Percentiles rank a stretch among this genome's conserved stretches.
Conservation (phyloP, 345 rosid species). For the Camelina hispida region DNA sequence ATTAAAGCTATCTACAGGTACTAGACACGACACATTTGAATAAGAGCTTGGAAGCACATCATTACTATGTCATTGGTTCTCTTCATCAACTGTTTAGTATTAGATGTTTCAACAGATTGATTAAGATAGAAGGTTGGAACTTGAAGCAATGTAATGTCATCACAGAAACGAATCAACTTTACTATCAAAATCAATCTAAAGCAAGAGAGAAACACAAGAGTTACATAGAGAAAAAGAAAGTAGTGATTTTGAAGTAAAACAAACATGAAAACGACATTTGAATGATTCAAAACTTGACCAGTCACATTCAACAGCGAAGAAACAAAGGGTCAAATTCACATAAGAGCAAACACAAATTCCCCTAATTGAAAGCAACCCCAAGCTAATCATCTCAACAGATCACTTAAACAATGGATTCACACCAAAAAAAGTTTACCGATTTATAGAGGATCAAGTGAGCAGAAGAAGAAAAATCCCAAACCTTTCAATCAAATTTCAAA, state of each 20-base stretch:
- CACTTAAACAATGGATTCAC: neutral
- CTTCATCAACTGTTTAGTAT: neutral
- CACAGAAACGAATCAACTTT: neutral
- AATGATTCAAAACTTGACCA: constrained; percentile 12
- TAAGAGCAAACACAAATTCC: neutral
- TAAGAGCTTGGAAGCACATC: constrained; percentile 1
- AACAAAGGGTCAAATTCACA: constrained; percentile 10
- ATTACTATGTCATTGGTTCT: neutral
- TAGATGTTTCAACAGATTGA: neutral
- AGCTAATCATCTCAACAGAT: constrained; percentile 4
- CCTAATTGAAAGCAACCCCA: neutral
- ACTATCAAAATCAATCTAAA: neutral
- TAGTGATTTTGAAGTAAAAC: constrained; percentile 13
- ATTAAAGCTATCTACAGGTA: constrained; percentile 9
- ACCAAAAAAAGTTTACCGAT: constrained; percentile 26
- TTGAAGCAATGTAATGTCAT: constrained; percentile 3
- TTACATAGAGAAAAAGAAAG: neutral
- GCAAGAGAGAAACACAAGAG: neutral
- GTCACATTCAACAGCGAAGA: constrained; percentile 34
- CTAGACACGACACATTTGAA: constrained; percentile 14
- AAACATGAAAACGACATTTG: constrained; percentile 35
- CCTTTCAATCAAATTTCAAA: constrained; percentile 11
- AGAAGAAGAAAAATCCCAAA: constrained; percentile 17
- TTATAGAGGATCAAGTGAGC: constrained; percentile 12
- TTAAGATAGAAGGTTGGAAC: constrained; percentile 15